A percentile compares a stretch with the other conserved stretches of the same genome.
Evolutionary conservation across 2,329 filamentous ascomycete genomes (phyloP).

Genomic region (Cadophora luteo-olivacea): DNA sequence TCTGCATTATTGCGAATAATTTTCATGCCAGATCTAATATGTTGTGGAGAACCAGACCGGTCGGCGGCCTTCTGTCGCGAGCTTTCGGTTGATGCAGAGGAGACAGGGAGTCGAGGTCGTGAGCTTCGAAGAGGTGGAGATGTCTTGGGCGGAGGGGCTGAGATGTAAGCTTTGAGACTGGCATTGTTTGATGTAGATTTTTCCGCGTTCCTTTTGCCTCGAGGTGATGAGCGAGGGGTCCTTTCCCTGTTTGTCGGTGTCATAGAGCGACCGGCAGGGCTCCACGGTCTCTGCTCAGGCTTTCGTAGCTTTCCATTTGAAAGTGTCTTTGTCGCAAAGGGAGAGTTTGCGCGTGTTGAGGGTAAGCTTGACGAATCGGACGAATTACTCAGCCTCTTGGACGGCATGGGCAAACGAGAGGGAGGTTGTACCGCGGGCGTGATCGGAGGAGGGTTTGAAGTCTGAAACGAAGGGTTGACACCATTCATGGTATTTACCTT

Average conservation of each 20-base stretch:
- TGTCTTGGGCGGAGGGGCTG: constrained; percentile 71
- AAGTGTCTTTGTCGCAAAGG: constrained; percentile 53
- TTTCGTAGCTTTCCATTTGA: constrained; percentile 42
- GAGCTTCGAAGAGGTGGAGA: constrained; percentile 84
- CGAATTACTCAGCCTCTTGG: constrained; percentile 46
- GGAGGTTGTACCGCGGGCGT: constrained; percentile 24
- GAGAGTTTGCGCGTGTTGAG: constrained; percentile 64
- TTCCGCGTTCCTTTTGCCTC: constrained; percentile 36
- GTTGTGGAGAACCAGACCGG: constrained; percentile 36
- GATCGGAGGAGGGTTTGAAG: constrained; percentile 24
- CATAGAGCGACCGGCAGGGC: constrained; percentile 44
- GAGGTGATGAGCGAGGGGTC: constrained; percentile 46
- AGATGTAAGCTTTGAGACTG: constrained; percentile 77
- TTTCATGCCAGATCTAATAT: constrained; percentile 40
- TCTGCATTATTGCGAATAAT: constrained; percentile 37
- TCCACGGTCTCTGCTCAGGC: constrained; percentile 39
- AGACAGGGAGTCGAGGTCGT: constrained; percentile 79
- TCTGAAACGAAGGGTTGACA: constrained; percentile 41
- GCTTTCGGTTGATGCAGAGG: constrained; percentile 73
- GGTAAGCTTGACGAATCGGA: constrained; percentile 55
- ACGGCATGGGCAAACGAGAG: constrained; percentile 40
- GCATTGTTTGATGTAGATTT: constrained; percentile 46
- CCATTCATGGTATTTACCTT: constrained; percentile 42
- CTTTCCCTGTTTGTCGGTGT: constrained; percentile 51
- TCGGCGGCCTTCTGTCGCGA: constrained; percentile 71